Evolutionary conservation across 768 basidiomycete genomes (phyloP).

Genomic region (Chiua virens): DNA sequence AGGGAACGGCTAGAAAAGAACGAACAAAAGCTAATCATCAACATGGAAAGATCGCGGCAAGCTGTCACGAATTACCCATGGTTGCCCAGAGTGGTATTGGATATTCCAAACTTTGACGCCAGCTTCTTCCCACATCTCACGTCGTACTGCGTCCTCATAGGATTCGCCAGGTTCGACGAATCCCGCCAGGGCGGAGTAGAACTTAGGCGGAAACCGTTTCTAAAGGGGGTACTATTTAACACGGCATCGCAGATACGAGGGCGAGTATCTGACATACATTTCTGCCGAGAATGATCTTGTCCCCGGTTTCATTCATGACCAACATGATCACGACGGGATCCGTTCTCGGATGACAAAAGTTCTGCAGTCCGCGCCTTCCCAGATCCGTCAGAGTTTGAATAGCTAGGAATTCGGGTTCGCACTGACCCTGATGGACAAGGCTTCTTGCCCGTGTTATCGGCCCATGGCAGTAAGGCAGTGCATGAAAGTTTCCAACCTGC

Average conservation of each 20-base stretch:
- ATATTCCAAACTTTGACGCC: conserved; percentile 86
- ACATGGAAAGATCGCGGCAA: not conserved
- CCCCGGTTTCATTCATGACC: conserved; percentile 73
- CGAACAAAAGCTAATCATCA: conserved; percentile 1
- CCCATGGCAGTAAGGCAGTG: conserved; percentile 72
- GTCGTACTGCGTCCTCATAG: conserved; percentile 88
- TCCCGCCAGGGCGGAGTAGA: conserved; percentile 90
- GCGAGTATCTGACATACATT: conserved; percentile 51
- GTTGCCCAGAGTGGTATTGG: conserved; percentile 82
- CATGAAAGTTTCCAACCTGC: conserved; percentile 95
- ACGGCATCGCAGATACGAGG: not conserved
- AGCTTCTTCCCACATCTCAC: conserved; percentile 96
- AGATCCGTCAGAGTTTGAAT: conserved; percentile 13
- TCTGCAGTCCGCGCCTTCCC: conserved; percentile 80
- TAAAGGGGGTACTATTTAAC: conserved; percentile 23
- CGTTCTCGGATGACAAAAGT: conserved; percentile 80
- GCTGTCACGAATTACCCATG: conserved; percentile 61
- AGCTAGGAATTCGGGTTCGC: not conserved
- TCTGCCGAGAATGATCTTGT: conserved; percentile 84
- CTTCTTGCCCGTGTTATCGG: conserved; percentile 56
- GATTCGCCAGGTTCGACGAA: conserved; percentile 95
- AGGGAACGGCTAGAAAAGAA: conserved; percentile 71
- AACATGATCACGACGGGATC: conserved; percentile 93
- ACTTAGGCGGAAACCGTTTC: conserved; percentile 65
- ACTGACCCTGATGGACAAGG: conserved; percentile 74